Conservation (phyloP, 2,329 filamentous ascomycete species). For the Fusarium praegraminearum region DNA sequence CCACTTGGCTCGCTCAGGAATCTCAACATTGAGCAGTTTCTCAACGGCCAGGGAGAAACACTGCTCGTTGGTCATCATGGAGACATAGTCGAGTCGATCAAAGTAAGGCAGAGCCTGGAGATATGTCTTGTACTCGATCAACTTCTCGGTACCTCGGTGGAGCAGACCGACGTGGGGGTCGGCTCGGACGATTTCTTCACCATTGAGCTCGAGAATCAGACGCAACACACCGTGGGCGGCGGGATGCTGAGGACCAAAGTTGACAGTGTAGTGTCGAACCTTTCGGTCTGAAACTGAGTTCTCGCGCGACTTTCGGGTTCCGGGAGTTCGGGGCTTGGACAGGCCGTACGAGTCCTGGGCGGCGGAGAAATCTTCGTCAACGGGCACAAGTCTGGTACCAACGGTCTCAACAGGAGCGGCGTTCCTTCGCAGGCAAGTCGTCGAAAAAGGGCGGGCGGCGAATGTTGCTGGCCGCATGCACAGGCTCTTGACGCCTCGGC, state of each 20-base stretch:
- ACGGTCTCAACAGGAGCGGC: constrained; percentile 62
- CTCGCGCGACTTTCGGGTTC: constrained; percentile 61
- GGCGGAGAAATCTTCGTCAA: constrained; percentile 72
- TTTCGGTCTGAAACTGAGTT: constrained; percentile 74
- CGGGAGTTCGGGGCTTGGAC: constrained; percentile 56
- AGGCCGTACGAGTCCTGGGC: constrained; percentile 64
- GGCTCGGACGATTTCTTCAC: constrained; percentile 95
- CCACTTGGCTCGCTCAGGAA: constrained; percentile 95
- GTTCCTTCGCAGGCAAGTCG: constrained; percentile 71
- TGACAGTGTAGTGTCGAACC: constrained; percentile 98
- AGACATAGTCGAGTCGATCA: constrained; percentile 98
- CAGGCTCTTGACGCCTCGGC: constrained; percentile 76
- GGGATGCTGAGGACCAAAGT: constrained; percentile 98
- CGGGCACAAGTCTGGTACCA: constrained; percentile 73
- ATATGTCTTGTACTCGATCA: constrained; percentile 99
- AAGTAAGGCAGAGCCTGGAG: constrained; percentile 98
- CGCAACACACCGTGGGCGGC: constrained; percentile 98
- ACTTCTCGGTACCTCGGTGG: constrained; percentile 97
- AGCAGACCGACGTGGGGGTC: constrained; percentile 97
- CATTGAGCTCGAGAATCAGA: constrained; percentile 96
- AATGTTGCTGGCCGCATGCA: constrained; percentile 63
- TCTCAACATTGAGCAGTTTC: constrained; percentile 97
- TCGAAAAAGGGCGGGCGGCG: constrained; percentile 72
- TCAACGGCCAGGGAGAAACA: constrained; percentile 95
- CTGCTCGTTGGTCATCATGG: constrained; percentile 99